A percentile compares a stretch with the other conserved stretches of the same genome.
These are phyloP conservation scores for Salix exigua DNA, from an alignment of 345 rosid species.

Conservation along the genomic window DNA sequence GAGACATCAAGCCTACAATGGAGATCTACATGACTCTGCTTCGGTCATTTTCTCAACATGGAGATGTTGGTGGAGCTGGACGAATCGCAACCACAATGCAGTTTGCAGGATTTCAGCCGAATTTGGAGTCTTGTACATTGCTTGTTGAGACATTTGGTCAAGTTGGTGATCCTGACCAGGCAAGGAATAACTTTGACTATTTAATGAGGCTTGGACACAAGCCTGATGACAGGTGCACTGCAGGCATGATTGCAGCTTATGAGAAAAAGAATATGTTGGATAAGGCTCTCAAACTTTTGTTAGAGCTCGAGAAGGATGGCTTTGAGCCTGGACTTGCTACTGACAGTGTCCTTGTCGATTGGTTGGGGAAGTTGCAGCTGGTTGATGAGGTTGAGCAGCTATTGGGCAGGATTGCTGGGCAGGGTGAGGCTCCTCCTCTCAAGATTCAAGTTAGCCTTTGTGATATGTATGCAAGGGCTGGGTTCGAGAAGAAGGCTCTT, in stretches of 20 bases:
- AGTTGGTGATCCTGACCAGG: slow-evolving; percentile 50
- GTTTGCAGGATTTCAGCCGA: slow-evolving; percentile 38
- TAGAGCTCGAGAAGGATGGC: slow-evolving; percentile 75
- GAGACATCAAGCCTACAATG: slow-evolving; percentile 43
- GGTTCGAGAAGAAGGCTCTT: slow-evolving; percentile 75
- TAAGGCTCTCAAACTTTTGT: slow-evolving; percentile 60
- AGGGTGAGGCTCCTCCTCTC: slow-evolving; percentile 69
- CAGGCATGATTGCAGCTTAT: slow-evolving; percentile 61
- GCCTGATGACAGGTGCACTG: slow-evolving; percentile 62
- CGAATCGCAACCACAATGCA: slow-evolving; percentile 46
- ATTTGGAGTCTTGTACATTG: slow-evolving; percentile 50
- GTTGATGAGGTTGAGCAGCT: slow-evolving; percentile 83
- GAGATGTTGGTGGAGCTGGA: slow-evolving; percentile 46
- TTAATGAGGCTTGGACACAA: slow-evolving; percentile 52
- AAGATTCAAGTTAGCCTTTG: slow-evolving; percentile 72
- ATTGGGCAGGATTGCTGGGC: slow-evolving; percentile 61
- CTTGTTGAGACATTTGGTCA: slow-evolving; percentile 56
- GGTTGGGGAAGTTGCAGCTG: slow-evolving; percentile 64
- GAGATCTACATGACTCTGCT: slow-evolving; percentile 71
- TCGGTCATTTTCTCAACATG: slow-evolving; percentile 48
- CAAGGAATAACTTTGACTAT: slow-evolving; percentile 55
- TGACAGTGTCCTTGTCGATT: slow-evolving; percentile 64
- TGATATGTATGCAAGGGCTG: slow-evolving; percentile 59
- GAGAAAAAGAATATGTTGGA: slow-evolving; percentile 60
- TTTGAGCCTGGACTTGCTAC: slow-evolving; percentile 74